Base-by-base conservation (phyloP, 257 asterid genomes). In the Ophiorrhiza pumila region DNA sequence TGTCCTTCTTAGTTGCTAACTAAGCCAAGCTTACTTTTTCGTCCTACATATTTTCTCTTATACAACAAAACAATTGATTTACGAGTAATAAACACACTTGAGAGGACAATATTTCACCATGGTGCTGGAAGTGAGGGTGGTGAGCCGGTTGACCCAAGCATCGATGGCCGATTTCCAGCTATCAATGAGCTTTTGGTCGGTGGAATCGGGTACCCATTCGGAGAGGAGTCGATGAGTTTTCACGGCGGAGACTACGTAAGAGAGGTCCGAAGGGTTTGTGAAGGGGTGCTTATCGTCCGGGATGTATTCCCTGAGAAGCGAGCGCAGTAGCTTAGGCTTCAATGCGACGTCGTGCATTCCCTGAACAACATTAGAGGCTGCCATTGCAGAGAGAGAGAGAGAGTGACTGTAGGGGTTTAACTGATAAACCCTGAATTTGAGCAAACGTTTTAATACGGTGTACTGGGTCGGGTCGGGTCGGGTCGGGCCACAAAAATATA, bases 141-240 rank as follows among this genome's bases (percentile, higher is more conserved):
- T 80, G 56, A 90, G 13, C 56, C 97, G 93, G 64, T 84, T 82
- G 80, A 87, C 76, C 99, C 99, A 94, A 17, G 89, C 84, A 80
- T 94, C 99, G 0, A 91, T 88, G 0, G 91, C 81, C 0, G 90
- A 75, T 71, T 87, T 91, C 99, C 96, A 91, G 47, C 78, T 74
- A 2, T 86, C 92, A 8, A 72, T 68, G 60, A 81, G 57, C 47
- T 87, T 87, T 69, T 77, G 80, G 13, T 83, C 73, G 27, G 63
- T 37, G 20, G 87, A 77, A 5, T 71, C 74, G 20, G 84, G 57
- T 2, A 80, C 62, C 47, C 69, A 73, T 73, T 91, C 98, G 22
- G 87, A 83, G 50, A 94, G 80, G 80, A 94, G 82, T 18, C 81
- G 83, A 37, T 83, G 92, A 68, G 88, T 82, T 78, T 86, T 83